Evolutionary conservation across 164 flowering plant species (phyloP), one percentile per base, ranked within the genome.

Genomic region (Paratinospora sagittata): DNA sequence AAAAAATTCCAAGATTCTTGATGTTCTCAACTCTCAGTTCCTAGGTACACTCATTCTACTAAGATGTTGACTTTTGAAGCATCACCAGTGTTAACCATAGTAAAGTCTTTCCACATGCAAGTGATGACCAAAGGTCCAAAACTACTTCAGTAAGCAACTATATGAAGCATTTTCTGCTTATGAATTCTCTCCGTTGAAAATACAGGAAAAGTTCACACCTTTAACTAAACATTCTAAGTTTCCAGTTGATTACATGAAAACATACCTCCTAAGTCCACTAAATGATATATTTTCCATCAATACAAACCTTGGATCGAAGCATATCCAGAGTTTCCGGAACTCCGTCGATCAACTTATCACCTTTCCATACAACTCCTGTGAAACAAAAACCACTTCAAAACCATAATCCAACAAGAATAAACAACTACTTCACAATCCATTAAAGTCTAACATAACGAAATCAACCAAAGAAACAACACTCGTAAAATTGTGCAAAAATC

Each of bases 301-400:
- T 33, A 72, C 86, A 63, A 66, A 92, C 99, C 99, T 80, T 91
- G 34, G 93, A 72, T 1, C 99, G 89, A 12, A 95, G 93, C 95
- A 95, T 79, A 74, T 93, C 98, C 72, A 95, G 88, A 43, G 99
- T 93, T 80, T 88, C 89, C 17, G 97, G 96, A 36, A 96, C 98
- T 52, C 99, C 98, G 70, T 86, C 96, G 57, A 96, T 93, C 75
- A 96, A 76, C 57, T 82, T 90, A 72, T 96, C 99, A 27, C 98
- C 99, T 83, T 96, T 96, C 99, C 99, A 93, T 74, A 96, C 93
- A 67, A 93, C 99, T 63, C 99, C 99, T 96, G 85, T 47, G 72
- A 73, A 61, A 71, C 5, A 26, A 57, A 8, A 67, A 27, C 26
- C 23, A 52, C 58, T 17, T 27, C 27, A 11, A 69, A 17, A 64